phyloP scores from a whole-genome alignment of 805 yeast genomes.

The Metschnikowia gruessii region DNA sequence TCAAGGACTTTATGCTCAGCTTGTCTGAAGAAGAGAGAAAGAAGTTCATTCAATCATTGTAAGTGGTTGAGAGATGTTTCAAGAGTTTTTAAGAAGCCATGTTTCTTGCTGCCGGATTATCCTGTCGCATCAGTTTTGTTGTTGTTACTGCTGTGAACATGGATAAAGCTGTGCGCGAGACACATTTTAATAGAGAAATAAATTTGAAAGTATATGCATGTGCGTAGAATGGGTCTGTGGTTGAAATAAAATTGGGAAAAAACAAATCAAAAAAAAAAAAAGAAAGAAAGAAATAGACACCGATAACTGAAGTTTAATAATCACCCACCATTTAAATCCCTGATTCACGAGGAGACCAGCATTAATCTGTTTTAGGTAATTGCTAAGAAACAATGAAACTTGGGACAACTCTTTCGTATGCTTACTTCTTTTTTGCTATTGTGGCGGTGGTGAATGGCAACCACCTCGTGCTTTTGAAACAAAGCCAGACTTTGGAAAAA shows the following conservation, averaged over 20 bases:
- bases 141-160: conserved; percentile 5
- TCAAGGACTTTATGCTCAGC: conserved; percentile 35
- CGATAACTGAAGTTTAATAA: not conserved
- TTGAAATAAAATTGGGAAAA: not conserved
- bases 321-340: not conserved
- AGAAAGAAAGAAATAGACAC: too few relatives aligned
- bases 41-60: conserved; percentile 24
- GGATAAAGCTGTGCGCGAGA: conserved; percentile 1
- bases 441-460: conserved; percentile 4
- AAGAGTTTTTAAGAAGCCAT: conserved; percentile 1
- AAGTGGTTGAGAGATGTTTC: not conserved
- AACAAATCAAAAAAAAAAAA: not conserved
- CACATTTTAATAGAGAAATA: conserved; percentile 5
- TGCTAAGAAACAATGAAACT: conserved; percentile 10
- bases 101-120: not conserved
- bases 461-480: conserved; percentile 53
- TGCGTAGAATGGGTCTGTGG: conserved; percentile 5
- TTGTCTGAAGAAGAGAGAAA: conserved; percentile 38
- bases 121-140: conserved; percentile 9
- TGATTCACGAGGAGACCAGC: not conserved
- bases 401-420: not conserved
- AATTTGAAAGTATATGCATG: conserved; percentile 5
- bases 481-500: conserved; percentile 46
- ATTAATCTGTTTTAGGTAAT: not conserved
- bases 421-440: conserved; percentile 5